Evolutionary conservation across 2,329 filamentous ascomycete genomes (phyloP).

Genomic region (Phyllachora maydis): DNA sequence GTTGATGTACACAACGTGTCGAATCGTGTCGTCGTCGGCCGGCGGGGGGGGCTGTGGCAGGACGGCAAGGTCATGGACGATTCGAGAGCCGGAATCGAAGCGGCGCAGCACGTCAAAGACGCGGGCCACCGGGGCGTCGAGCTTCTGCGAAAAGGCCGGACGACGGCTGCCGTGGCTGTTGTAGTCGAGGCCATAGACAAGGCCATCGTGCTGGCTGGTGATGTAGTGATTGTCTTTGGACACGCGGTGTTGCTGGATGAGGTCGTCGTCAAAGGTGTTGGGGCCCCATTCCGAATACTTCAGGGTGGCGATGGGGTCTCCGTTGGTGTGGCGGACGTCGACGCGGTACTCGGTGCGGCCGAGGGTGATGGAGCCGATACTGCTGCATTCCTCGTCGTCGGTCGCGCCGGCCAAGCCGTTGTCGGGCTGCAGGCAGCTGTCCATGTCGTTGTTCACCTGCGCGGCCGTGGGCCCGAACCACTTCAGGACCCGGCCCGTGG

Average conservation of each 20-base stretch:
- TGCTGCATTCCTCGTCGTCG: slow-evolving; percentile 59
- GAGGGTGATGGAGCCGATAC: slow-evolving; percentile 60
- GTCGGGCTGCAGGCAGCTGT: slow-evolving; percentile 57
- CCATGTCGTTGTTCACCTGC: slow-evolving; percentile 44
- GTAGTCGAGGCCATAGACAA: slow-evolving; percentile 62
- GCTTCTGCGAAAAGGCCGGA: slow-evolving; percentile 44
- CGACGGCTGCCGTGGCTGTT: slow-evolving; percentile 26
- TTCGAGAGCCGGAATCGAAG: slow-evolving; percentile 36
- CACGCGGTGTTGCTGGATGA: slow-evolving; percentile 59
- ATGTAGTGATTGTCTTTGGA: slow-evolving; percentile 82
- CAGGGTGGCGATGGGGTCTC: slow-evolving; percentile 65
- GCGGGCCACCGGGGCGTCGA: slow-evolving; percentile 60
- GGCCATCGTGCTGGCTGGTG: slow-evolving; percentile 69
- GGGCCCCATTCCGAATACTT: slow-evolving; percentile 89
- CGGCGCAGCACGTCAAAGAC: slow-evolving; percentile 79
- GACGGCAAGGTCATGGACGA: slow-evolving; percentile 58
- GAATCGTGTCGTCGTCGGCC: slow-evolving; percentile 23
- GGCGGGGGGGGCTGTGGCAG: slow-evolving; percentile 68
- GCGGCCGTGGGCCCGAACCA: slow-evolving; percentile 61
- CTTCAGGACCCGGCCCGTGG: slow-evolving; percentile 62
- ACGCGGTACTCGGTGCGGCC: slow-evolving; percentile 83
- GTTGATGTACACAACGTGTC: slow-evolving; percentile 61
- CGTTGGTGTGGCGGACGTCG: slow-evolving; percentile 56
- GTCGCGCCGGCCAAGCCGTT: slow-evolving; percentile 44
- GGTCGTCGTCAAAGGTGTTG: slow-evolving; percentile 76